Evolutionary conservation across 2,329 filamentous ascomycete genomes (phyloP).

Genomic region (Byssochlamys sp.): DNA sequence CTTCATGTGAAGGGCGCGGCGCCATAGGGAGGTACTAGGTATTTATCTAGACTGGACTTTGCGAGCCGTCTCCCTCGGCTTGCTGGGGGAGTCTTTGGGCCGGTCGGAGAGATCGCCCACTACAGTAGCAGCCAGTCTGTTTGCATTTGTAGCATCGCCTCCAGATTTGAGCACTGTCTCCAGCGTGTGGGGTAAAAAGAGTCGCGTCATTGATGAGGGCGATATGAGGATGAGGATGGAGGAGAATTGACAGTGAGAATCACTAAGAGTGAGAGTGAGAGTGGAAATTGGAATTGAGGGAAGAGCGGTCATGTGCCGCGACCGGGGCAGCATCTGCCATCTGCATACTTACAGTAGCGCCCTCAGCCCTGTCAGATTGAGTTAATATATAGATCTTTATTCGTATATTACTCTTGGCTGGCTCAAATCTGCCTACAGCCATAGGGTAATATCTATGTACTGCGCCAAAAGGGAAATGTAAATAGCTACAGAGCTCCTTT

Average conservation of each 20-base stretch:
- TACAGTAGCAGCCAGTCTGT: background rate
- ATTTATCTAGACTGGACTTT: too few relatives aligned
- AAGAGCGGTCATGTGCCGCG: background rate
- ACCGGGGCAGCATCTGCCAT: background rate
- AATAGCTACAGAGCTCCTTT: background rate
- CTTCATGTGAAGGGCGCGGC: too few relatives aligned
- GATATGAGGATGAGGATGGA: background rate
- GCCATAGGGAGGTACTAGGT: too few relatives aligned
- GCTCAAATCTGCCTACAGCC: background rate
- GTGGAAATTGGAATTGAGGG: background rate
- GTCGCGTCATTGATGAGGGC: background rate
- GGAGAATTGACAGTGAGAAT: background rate
- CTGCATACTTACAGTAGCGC: too few relatives aligned
- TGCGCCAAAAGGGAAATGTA: background rate
- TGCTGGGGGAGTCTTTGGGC: background rate
- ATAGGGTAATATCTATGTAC: background rate
- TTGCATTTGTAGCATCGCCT: background rate
- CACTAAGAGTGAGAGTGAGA: background rate
- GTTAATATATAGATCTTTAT: background rate
- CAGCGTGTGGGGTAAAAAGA: background rate
- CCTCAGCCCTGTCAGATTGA: background rate
- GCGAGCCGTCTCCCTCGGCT: background rate
- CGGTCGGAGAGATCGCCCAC: background rate
- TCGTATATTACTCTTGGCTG: background rate
- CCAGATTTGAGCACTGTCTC: background rate